Evolutionary conservation across 805 yeast species (phyloP), one percentile per base, ranked within the genome.

Genomic region (Blastobotrys muscicola): DNA sequence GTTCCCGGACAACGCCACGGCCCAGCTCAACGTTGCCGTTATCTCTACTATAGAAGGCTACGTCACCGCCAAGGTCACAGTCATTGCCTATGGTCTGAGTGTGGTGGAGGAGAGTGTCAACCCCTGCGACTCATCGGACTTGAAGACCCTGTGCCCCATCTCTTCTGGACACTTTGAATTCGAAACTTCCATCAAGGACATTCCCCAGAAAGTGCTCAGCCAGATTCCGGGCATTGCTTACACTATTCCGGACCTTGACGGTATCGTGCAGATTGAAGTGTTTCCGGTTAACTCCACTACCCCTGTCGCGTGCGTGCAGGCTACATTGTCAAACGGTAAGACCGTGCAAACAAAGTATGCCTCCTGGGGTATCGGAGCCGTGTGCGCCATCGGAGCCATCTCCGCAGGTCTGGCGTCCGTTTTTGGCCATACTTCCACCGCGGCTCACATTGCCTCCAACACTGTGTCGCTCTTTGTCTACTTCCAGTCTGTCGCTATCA

Each of bases 401-500:
- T 82, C 94, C 3, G 84, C 97, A 1, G 95, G 95, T 16, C 74
- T 86, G 44, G 78, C 86, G 31, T 85, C 95, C 0, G 78, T 87
- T 34, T 71, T 82, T 51, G 97, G 97, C 8, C 92, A 89, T 60
- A 80, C 92, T 13, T 78, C 80, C 48, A 90, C 97, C 1, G 95
- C 98, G 2, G 89, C 96, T 2, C 97, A 92, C 60, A 87, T 92
- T 58, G 95, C 97, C n/a, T 83, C 96, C 13, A 92, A 92, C 67
- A 82, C 95, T 12, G 81, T 90, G 59, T 85, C 97, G 1, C 69
- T 92, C 48, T 92, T 92, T 65, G 78, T 87, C 43, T 92, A 92
- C 65, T 92, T 90, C 75, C 99, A 92, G 69, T 78, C 84, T 45
- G 71, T 92, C 53, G 96, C 97, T 14, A 79, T 90, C 47, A 82